Evolutionary conservation across 306 rosid species (phyloP).

Genomic region (Cercis canadensis): DNA sequence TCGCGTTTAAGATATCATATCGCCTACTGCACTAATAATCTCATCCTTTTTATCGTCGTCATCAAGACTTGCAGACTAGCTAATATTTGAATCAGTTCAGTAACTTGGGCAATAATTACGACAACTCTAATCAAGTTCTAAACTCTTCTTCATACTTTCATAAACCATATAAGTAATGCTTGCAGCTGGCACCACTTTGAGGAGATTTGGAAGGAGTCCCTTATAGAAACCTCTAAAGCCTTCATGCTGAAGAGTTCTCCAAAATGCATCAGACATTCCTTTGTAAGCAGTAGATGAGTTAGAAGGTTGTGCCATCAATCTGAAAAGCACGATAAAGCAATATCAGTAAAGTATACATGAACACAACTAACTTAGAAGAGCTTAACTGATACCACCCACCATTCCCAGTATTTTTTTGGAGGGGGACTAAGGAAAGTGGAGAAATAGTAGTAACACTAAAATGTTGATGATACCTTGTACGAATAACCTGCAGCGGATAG

Average conservation of each 20-base stretch:
- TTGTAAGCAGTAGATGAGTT: slow-evolving; percentile 45
- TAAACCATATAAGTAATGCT: slow-evolving; percentile 63
- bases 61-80: slow-evolving; percentile 37
- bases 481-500: slow-evolving; percentile 63
- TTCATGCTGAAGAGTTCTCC: slow-evolving; percentile 55
- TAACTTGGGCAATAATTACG: slow-evolving; percentile 32
- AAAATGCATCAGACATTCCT: slow-evolving; percentile 62
- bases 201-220: slow-evolving; percentile 65
- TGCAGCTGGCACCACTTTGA: slow-evolving; percentile 68
- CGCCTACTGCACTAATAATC: slow-evolving; percentile 45
- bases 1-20: slow-evolving; percentile 49
- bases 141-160: slow-evolving; percentile 56
- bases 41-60: slow-evolving; percentile 43
- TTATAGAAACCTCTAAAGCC: slow-evolving; percentile 57
- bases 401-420: neutral
- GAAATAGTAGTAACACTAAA: slow-evolving; percentile 19
- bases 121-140: slow-evolving; percentile 49
- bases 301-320: slow-evolving; percentile 56
- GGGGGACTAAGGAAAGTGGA: neutral
- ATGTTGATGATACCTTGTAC: slow-evolving; percentile 50
- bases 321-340: slow-evolving; percentile 34
- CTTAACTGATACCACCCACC: neutral
- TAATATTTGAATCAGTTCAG: slow-evolving; percentile 42
- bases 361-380: slow-evolving; percentile 22
- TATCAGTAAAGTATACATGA: slow-evolving; percentile 23